These are phyloP conservation scores for Hansenula anomala DNA, from an alignment of 1,139 yeast genomes.

Conservation along the genomic window DNA sequence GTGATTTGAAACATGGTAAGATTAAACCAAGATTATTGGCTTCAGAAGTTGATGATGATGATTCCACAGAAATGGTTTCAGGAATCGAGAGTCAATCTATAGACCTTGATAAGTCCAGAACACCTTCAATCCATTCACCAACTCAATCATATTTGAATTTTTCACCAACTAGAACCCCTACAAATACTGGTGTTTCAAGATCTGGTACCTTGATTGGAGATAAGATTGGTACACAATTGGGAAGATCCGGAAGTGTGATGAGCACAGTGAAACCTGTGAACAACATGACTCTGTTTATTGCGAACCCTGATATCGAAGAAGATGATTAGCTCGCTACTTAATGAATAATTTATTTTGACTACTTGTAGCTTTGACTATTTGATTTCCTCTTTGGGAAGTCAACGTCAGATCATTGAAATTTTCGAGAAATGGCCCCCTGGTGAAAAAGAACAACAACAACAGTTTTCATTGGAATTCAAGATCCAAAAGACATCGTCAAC, in stretches of 20 bases:
- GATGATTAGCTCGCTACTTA: constrained; percentile 3
- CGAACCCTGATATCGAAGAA: constrained; percentile 58
- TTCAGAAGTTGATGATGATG: constrained; percentile 71
- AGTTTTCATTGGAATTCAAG: background rate
- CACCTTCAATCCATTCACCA: constrained; percentile 9
- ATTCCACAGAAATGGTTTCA: constrained; percentile 16
- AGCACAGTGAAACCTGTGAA: constrained; percentile 24
- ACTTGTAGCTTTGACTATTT: background rate
- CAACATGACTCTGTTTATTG: constrained; percentile 50
- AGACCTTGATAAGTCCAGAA: constrained; percentile 14
- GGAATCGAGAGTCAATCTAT: constrained; percentile 8
- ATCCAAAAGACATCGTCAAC: too few relatives aligned
- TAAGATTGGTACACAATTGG: constrained; percentile 11
- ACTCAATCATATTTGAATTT: constrained; percentile 8
- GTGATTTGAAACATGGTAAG: constrained; percentile 72
- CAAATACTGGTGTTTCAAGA: constrained; percentile 9
- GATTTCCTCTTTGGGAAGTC: constrained; percentile 13
- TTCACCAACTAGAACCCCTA: constrained; percentile 2
- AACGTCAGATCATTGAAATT: constrained; percentile 2
- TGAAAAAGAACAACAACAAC: constrained; percentile 6
- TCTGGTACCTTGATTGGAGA: constrained; percentile 18
- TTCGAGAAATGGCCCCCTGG: constrained; percentile 1
- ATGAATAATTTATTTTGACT: too few relatives aligned
- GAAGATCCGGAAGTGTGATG: constrained; percentile 27
- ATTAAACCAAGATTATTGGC: constrained; percentile 71